A percentile compares a stretch with the other conserved stretches of the same genome.
These are phyloP conservation scores for Rugonectria rugulosa DNA, from an alignment of 2,329 filamentous ascomycete genomes.

Conservation along the genomic window DNA sequence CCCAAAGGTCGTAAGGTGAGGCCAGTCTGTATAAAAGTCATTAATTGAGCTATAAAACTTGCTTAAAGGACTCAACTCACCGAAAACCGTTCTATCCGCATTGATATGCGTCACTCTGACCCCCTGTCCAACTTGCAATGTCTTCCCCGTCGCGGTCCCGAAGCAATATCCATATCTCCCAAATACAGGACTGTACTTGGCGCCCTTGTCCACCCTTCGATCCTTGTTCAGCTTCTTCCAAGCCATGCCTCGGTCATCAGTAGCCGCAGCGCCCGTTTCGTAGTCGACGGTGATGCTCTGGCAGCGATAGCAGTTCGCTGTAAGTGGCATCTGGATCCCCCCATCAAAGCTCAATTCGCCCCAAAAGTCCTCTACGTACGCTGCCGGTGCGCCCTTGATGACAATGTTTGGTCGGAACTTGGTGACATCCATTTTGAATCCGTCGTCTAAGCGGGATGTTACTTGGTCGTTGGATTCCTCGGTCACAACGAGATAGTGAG, in stretches of 20 bases:
- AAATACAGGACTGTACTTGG: slow-evolving; percentile 36
- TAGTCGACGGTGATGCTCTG: slow-evolving; percentile 39
- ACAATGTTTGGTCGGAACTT: slow-evolving; percentile 38
- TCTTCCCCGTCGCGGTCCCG: slow-evolving; percentile 10
- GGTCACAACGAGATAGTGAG: slow-evolving; percentile 35
- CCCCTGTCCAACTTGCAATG: slow-evolving; percentile 19
- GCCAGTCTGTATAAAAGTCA: slow-evolving; percentile 28
- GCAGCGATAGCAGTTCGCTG: slow-evolving; percentile 33
- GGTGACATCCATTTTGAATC: slow-evolving; percentile 30
- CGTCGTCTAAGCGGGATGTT: slow-evolving; percentile 21
- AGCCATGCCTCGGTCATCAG: slow-evolving; percentile 27
- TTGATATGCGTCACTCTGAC: slow-evolving; percentile 25
- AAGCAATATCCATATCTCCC: slow-evolving; percentile 36
- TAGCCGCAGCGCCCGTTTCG: slow-evolving; percentile 27
- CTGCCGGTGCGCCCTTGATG: slow-evolving; percentile 24
- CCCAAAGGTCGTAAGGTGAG: slow-evolving; percentile 25
- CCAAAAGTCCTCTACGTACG: slow-evolving; percentile 35
- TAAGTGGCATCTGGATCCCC: slow-evolving; percentile 29
- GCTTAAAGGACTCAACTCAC: slow-evolving; percentile 3
- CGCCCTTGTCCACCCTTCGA: slow-evolving; percentile 31
- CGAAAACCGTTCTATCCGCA: slow-evolving; percentile 27
- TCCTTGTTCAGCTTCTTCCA: slow-evolving; percentile 39
- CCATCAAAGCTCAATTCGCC: slow-evolving; percentile 27
- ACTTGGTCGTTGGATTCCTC: slow-evolving; percentile 35
- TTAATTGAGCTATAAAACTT: fast-evolving